A percentile compares a stretch with the other conserved stretches of the same genome.
phyloP scores from a whole-genome alignment of 176 grass and related monocot genomes.

The Triticum urartu region DNA sequence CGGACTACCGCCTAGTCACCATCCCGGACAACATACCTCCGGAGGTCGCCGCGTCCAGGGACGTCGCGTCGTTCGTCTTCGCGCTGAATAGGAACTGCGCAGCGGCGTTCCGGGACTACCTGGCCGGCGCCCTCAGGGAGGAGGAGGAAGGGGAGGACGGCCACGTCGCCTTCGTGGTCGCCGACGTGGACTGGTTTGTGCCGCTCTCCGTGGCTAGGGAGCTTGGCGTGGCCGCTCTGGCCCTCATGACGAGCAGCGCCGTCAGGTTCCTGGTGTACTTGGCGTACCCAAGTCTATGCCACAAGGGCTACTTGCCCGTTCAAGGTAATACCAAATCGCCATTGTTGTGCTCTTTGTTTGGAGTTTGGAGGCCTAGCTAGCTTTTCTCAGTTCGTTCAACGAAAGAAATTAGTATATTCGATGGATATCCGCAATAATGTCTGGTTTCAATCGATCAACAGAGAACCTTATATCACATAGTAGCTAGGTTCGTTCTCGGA shows the following conservation, averaged over 20 bases:
- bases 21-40: neutral
- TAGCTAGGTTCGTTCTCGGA: no score
- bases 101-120: conserved; percentile 5
- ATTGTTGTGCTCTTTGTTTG: neutral
- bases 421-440: neutral
- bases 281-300: neutral
- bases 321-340: neutral
- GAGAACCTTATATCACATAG: no score
- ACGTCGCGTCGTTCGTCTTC: conserved; percentile 7
- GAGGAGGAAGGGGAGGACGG: neutral
- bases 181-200: conserved; percentile 20
- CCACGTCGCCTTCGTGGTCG: neutral
- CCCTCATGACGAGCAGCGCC: conserved; percentile 23
- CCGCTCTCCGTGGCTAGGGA: neutral
- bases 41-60: conserved; percentile 13
- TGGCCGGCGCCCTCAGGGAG: neutral
- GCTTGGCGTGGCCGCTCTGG: conserved; percentile 6
- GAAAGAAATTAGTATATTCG: neutral
- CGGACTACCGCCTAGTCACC: neutral
- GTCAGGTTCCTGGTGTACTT: conserved; percentile 6
- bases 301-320: conserved; percentile 11
- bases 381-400: neutral
- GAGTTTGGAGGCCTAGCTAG: neutral
- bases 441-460: no score
- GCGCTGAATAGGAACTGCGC: conserved; percentile 6